Evolutionary conservation across 768 basidiomycete genomes (phyloP).

Genomic region (Basidioascus undulatus): DNA sequence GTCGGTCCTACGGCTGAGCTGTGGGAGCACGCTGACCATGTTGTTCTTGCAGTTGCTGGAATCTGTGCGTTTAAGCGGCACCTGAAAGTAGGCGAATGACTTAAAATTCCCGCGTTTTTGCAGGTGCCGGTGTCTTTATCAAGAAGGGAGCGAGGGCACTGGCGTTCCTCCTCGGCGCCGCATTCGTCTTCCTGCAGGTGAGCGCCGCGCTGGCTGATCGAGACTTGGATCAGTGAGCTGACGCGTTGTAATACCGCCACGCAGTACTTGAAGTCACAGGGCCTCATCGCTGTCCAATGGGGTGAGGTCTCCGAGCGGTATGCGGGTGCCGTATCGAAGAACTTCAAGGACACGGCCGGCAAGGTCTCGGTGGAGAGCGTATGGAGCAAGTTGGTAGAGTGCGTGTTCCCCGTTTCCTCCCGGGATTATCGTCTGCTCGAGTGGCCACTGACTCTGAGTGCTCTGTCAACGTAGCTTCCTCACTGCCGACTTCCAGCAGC

Average conservation of each 20-base stretch:
- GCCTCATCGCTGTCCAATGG: slow-evolving; percentile 62
- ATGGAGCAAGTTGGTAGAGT: too few relatives aligned
- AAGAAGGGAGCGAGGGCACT: slow-evolving; percentile 68
- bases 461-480: slow-evolving; percentile 54
- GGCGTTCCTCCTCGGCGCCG: slow-evolving; percentile 61
- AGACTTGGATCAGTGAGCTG: not conserved
- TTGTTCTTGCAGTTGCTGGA: too few relatives aligned
- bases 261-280: slow-evolving; percentile 52
- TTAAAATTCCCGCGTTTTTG: too few relatives aligned
- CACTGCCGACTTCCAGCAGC: slow-evolving; percentile 72
- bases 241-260: not conserved
- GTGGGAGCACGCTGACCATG: too few relatives aligned
- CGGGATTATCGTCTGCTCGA: too few relatives aligned
- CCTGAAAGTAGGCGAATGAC: too few relatives aligned
- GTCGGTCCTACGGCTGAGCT: too few relatives aligned
- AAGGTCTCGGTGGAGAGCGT: too few relatives aligned
- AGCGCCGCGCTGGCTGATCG: slow-evolving; percentile 9
- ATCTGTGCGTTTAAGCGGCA: too few relatives aligned
- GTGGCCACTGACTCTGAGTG: slow-evolving; percentile 36
- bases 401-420: too few relatives aligned
- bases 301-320: slow-evolving; percentile 32
- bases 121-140: slow-evolving; percentile 70
- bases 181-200: slow-evolving; percentile 76
- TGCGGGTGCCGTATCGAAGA: slow-evolving; percentile 42
- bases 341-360: slow-evolving; percentile 28